Evolutionary conservation across 164 flowering plant species (phyloP), one percentile per base, ranked within the genome.

Genomic region (Protea cynaroides): DNA sequence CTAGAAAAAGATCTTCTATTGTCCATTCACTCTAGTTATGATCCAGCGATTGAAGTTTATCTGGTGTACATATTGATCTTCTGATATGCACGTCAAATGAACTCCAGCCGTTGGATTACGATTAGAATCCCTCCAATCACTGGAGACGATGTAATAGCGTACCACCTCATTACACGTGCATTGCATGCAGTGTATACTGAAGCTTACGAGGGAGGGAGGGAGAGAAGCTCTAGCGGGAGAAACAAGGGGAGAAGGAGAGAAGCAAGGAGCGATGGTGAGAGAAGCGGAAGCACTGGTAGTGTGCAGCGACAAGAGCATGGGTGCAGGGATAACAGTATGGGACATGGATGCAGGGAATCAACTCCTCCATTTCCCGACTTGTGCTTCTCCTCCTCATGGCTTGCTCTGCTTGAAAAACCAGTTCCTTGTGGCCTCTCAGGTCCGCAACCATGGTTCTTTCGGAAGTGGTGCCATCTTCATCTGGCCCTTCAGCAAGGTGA

Each of bases 211-310:
- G 5, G 34, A 29, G 34, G 5, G 34, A 29, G 34, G 5, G 34
- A 29, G 34, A 29, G 34, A 29, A n/a, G n/a, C n/a, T n/a, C n/a
- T n/a, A n/a, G n/a, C n/a, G 34, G 5, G 34, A 29, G 34, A 29
- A 5, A 29, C 40, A 9, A 37, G 40, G 46, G 15, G 52, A 15
- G 56, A 25, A 25, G 7, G 15, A 24, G 54, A 44, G 25, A 29
- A 69, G 44, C 60, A 57, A 61, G 56, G 49, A 59, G 47, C 55
- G 59, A 64, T 56, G 69, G 69, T 29, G 61, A 62, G 64, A 58
- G 87, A 83, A 63, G 87, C 77, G 7, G 87, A 83, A 63, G 87
- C 77, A 4, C 58, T 85, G 70, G 83, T 75, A 61, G 86, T 75
- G 44, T 85, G 90, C 71, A 74, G 84, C 46, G 90, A 82, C 56